Conservation (phyloP, 139 green algal species). For the Coelastrella sp. region DNA sequence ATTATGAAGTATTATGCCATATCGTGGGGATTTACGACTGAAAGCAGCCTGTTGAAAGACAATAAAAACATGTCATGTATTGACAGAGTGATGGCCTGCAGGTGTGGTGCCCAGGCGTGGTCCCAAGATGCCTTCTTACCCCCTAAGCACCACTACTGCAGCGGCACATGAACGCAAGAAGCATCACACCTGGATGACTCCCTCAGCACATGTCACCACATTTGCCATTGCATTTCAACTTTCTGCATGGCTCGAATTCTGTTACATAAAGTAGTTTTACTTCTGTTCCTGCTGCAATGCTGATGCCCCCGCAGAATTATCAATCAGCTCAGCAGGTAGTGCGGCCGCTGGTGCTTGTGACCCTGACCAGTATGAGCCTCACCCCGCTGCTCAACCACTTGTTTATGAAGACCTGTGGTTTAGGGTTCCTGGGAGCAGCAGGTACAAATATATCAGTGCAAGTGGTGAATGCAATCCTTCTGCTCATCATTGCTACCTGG, state of each 20-base stretch:
- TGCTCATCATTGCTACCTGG: background rate
- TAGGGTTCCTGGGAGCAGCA: slow-evolving; percentile 5
- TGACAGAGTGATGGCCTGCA: too few species aligned
- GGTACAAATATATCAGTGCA: background rate
- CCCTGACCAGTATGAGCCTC: background rate
- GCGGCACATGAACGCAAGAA: too few species aligned
- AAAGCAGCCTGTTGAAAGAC: too few species aligned
- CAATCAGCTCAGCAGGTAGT: slow-evolving; percentile 16
- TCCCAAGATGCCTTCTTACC: too few species aligned
- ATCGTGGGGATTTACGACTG: too few species aligned
- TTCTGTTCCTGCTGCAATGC: background rate
- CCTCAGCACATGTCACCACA: background rate
- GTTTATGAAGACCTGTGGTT: slow-evolving; percentile 5
- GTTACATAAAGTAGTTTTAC: background rate
- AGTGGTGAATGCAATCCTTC: background rate
- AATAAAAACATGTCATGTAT: too few species aligned
- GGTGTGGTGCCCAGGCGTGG: too few species aligned
- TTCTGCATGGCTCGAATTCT: background rate
- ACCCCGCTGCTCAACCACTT: background rate
- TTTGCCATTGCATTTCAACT: background rate
- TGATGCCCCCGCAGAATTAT: background rate
- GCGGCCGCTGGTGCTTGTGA: slow-evolving; percentile 2
- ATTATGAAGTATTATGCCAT: too few species aligned
- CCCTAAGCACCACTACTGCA: too few species aligned
- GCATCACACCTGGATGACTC: too few species aligned